Base-by-base conservation (phyloP, 2,329 filamentous ascomycete genomes). In the Phaeosphaeria sp. region DNA sequence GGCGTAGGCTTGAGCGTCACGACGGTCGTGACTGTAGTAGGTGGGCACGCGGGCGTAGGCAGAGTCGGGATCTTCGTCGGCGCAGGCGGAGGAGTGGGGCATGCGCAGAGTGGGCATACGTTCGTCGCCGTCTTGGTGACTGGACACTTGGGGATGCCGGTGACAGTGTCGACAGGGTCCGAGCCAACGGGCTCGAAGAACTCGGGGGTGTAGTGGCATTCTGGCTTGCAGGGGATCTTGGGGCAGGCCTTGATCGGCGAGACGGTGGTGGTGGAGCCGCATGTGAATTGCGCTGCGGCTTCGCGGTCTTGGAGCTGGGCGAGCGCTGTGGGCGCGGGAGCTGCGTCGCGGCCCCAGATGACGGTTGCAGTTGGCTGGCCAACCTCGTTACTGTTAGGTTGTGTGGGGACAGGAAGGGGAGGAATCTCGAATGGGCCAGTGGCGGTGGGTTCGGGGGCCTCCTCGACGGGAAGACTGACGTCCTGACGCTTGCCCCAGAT, bases 401-500 rank as follows among this genome's bases (percentile, higher is more conserved):
- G 50, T 17, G 49, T 30, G 3, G 56, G 59, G 9, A 20, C 33
- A 17, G 58, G 48, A 18, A n/a, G 39, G 8, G 54, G 50, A 25
- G 61, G 44, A 9, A 53, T 11, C 39, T 42, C 40, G 44, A 56
- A 25, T 25, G 42, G 45, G 11, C 61, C 50, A 13, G 30, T 36
- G 6, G 30, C n/a, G n/a, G n/a, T n/a, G n/a, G n/a, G 30, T 56
- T 64, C 46, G 7, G 45, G 45, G 1, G 30, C 45, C 33, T n/a
- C 51, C 50, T 44, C 42, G 55, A 7, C 22, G n/a, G 49, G 51
- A 15, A 49, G 46, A 20, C 49, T 43, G 6, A 53, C 57, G 13
- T 49, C 49, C 21, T 58, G 53, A 3, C 64, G 53, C 50, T 58
- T 56, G 0, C 57, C 62, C 66, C 66, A 67, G 17, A 55, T 59